Conservation (phyloP, 1,284 basidiomycete species). For the Sporisorium scitamineum region DNA sequence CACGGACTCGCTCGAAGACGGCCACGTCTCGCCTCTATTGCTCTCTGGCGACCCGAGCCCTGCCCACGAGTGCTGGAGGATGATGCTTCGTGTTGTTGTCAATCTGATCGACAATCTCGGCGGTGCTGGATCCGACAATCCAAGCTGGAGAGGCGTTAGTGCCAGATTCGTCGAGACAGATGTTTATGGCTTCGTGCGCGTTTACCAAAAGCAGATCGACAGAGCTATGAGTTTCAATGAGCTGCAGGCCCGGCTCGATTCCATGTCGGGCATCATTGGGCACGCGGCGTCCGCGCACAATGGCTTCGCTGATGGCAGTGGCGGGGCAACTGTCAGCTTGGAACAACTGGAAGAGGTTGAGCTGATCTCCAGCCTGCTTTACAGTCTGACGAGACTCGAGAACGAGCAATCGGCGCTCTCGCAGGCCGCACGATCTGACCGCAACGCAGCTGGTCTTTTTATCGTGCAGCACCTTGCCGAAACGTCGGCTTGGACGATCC, state of each 20-base stretch:
- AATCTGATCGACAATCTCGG: conserved; percentile 76
- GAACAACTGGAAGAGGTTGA: conserved; percentile 56
- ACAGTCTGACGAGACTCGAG: conserved; percentile 46
- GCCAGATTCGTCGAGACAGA: conserved; percentile 88
- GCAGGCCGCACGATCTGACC: not conserved
- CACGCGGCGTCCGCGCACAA: conserved; percentile 73
- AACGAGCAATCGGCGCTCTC: conserved; percentile 16
- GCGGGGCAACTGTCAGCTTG: conserved; percentile 20
- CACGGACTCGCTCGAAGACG: conserved; percentile 79
- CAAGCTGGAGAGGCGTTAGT: conserved; percentile 70
- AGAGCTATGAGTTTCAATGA: conserved; percentile 80
- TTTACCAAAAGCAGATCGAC: conserved; percentile 84
- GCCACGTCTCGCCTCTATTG: conserved; percentile 77
- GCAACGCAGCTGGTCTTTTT: conserved; percentile 11
- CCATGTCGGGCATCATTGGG: conserved; percentile 74
- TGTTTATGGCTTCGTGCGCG: conserved; percentile 84
- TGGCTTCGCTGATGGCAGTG: not conserved
- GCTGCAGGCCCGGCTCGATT: conserved; percentile 69
- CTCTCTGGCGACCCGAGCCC: conserved; percentile 80
- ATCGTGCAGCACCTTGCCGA: conserved; percentile 30
- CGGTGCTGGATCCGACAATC: conserved; percentile 32
- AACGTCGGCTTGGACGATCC: conserved; percentile 71
- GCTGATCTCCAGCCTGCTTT: conserved; percentile 49
- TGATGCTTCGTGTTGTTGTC: conserved; percentile 84
- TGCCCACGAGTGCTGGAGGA: conserved; percentile 83